phyloP scores from a whole-genome alignment of 202 grass and related monocot species.

The Elaeis oleifera region DNA sequence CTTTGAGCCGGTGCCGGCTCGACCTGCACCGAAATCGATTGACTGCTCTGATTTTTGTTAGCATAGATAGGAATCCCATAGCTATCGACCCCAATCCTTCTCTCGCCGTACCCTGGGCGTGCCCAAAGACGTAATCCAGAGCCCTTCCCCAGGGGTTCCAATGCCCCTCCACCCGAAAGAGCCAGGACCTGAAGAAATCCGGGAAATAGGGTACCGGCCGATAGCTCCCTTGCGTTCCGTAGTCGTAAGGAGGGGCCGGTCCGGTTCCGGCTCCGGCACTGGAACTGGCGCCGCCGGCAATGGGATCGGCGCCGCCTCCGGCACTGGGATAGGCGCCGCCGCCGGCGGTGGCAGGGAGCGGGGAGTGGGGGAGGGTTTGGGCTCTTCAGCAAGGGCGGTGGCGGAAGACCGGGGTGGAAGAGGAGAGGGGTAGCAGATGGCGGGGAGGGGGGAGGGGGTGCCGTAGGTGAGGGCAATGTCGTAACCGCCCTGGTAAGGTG shows the following conservation, averaged over 20 bases:
- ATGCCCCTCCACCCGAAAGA: slow-evolving; percentile 28
- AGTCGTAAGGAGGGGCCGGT: slow-evolving; percentile 14
- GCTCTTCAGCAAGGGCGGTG: not conserved
- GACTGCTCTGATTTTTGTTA: slow-evolving; percentile 43
- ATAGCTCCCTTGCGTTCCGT: slow-evolving; percentile 5
- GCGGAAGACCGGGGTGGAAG: not conserved
- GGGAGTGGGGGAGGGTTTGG: too few relatives aligned
- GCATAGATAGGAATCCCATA: slow-evolving; percentile 69
- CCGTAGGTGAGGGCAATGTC: slow-evolving; percentile 65
- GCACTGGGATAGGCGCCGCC: not conserved
- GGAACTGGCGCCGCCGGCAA: not conserved
- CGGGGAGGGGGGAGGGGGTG: slow-evolving; percentile 40
- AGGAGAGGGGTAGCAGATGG: slow-evolving; percentile 64
- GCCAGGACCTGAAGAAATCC: slow-evolving; percentile 72
- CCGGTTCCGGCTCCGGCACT: too few relatives aligned
- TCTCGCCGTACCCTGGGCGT: slow-evolving; percentile 81
- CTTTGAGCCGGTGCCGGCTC: slow-evolving; percentile 31
- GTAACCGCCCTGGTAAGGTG: slow-evolving; percentile 83
- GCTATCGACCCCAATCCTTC: slow-evolving; percentile 38
- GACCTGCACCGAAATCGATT: slow-evolving; percentile 45
- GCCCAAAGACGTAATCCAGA: slow-evolving; percentile 81
- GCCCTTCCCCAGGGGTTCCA: slow-evolving; percentile 63
- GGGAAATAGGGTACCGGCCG: slow-evolving; percentile 38
- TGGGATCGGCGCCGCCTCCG: not conserved
- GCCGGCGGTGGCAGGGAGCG: not conserved